Conservation (phyloP, 179 eudicot genomes). For the Beta macrorhiza region DNA sequence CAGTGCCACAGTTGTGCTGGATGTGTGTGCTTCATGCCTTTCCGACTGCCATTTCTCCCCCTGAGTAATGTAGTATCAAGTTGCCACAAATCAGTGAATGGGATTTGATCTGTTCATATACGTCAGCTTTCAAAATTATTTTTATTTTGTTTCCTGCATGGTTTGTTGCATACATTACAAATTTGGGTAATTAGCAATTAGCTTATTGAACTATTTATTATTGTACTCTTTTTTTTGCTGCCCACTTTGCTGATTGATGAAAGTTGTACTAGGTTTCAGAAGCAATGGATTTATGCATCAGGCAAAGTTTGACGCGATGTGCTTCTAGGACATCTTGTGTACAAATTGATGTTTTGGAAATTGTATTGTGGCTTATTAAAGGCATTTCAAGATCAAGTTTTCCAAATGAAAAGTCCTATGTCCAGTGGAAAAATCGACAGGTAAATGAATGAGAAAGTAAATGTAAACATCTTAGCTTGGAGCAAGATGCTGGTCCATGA, state of each 20-base stretch:
- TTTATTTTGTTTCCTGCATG: not conserved
- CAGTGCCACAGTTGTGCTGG: no score
- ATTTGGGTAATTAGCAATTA: not conserved
- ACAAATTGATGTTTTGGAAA: slow-evolving; percentile 54
- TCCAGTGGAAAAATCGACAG: slow-evolving; percentile 76
- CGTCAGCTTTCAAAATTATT: not conserved
- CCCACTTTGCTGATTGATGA: slow-evolving; percentile 20
- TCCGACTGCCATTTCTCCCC: not conserved
- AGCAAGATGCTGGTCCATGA: slow-evolving; percentile 6
- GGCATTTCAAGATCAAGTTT: slow-evolving; percentile 63
- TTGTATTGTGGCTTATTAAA: slow-evolving; percentile 61
- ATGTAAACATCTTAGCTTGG: not conserved
- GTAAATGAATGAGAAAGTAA: slow-evolving; percentile 35
- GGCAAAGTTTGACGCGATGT: slow-evolving; percentile 53
- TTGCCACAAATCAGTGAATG: not conserved
- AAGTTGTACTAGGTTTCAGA: slow-evolving; percentile 61
- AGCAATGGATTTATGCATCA: slow-evolving; percentile 64
- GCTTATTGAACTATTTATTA: not conserved
- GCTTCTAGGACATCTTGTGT: slow-evolving; percentile 41
- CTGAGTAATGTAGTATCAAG: not conserved
- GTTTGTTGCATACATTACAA: not conserved
- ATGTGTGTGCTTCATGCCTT: not conserved
- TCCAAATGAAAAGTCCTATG: slow-evolving; percentile 55
- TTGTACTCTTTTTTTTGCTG: not conserved
- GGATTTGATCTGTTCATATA: slow-evolving; percentile 14